A percentile compares a stretch with the other conserved stretches of the same genome.
These are phyloP conservation scores for Dioscorea alata DNA, from an alignment of 106 monocot genomes.

Conservation along the genomic window DNA sequence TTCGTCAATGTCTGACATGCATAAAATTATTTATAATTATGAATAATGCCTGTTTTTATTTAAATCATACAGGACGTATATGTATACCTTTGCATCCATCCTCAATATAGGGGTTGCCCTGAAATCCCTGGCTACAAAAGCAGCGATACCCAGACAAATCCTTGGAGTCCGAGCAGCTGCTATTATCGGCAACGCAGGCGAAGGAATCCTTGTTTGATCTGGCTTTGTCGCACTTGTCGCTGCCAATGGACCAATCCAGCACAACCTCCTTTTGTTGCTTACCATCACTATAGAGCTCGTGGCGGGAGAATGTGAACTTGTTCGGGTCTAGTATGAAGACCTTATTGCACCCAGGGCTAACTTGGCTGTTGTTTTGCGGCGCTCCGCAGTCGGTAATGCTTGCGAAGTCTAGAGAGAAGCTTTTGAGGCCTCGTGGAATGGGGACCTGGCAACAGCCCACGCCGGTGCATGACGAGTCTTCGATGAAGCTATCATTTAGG, in stretches of 20 bases:
- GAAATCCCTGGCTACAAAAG: conserved; percentile 24
- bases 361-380: background rate
- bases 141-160: conserved; percentile 10
- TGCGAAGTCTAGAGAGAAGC: background rate
- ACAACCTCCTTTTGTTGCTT: background rate
- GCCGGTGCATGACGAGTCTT: background rate
- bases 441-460: conserved; percentile 2
- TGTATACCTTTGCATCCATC: conserved; percentile 40
- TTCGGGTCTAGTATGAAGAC: background rate
- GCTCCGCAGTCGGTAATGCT: background rate
- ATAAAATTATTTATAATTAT: background rate
- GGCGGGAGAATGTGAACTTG: background rate
- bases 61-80: background rate
- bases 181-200: background rate
- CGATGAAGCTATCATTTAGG: background rate
- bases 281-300: background rate
- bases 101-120: conserved; percentile 41
- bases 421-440: background rate
- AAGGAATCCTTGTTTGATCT: too few relatives aligned
- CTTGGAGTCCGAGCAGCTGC: background rate
- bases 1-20: conserved; percentile 17
- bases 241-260: conserved; percentile 1
- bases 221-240: background rate
- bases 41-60: background rate
- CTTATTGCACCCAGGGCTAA: background rate